phyloP scores from a whole-genome alignment of 768 basidiomycete species.

The Kwoniella shandongensis region DNA sequence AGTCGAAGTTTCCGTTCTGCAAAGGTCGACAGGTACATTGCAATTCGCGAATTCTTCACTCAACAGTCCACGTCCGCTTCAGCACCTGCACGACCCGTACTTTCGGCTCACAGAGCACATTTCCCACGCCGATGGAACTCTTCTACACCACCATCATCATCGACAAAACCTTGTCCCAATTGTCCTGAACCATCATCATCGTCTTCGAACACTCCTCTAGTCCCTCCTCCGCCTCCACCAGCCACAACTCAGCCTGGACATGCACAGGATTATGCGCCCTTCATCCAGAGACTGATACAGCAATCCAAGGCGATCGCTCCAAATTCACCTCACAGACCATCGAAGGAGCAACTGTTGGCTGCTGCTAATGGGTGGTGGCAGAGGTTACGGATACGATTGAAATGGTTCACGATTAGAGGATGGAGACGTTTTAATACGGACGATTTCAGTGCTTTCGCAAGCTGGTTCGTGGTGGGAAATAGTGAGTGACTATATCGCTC shows the following conservation, averaged over 20 bases:
- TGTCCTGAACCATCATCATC: constrained; percentile 17
- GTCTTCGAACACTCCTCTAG: constrained; percentile 10
- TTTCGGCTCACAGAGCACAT: neutral
- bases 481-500: constrained; percentile 53
- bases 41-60: constrained; percentile 45
- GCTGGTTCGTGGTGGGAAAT: constrained; percentile 94
- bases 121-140: neutral
- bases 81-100: neutral
- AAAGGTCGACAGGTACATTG: constrained; percentile 38
- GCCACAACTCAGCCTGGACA: constrained; percentile 17
- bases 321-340: constrained; percentile 59
- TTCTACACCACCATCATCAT: neutral
- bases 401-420: constrained; percentile 93
- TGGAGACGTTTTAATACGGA: constrained; percentile 95
- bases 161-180: constrained; percentile 21
- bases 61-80: constrained; percentile 27
- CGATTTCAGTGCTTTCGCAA: constrained; percentile 93
- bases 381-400: constrained; percentile 83
- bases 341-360: constrained; percentile 81
- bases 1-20: constrained; percentile 7
- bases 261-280: constrained; percentile 50
- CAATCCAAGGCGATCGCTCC: constrained; percentile 22
- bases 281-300: constrained; percentile 47
- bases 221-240: constrained; percentile 11
- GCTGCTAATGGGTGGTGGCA: constrained; percentile 90